Evolutionary conservation across 108 stramenopile species (phyloP).

Genomic region (Chaetoceros tenuissimus): DNA sequence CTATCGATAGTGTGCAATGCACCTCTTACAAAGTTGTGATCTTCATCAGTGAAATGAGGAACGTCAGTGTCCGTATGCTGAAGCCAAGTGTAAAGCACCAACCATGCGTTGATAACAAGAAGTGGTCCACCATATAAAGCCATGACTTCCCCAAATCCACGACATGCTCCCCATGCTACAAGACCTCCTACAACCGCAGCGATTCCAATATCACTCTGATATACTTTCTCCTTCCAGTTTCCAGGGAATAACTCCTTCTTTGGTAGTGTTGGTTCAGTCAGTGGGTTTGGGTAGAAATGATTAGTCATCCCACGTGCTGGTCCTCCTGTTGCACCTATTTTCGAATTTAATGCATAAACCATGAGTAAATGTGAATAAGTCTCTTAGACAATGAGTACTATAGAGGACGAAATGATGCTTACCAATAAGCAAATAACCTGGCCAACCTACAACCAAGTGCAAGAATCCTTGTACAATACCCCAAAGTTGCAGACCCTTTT

Average conservation of each 20-base stretch:
- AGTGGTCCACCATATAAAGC: conserved; percentile 88
- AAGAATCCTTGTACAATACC: conserved; percentile 61
- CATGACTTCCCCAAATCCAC: conserved; percentile 75
- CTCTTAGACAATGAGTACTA: too few species aligned
- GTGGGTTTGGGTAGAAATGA: conserved; percentile 57
- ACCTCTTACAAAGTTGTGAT: conserved; percentile 93
- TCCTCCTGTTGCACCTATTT: conserved; percentile 82
- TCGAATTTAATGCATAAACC: too few species aligned
- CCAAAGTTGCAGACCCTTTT: conserved; percentile 54
- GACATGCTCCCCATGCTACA: conserved; percentile 46
- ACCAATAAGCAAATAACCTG: conserved; percentile 74
- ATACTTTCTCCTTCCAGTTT: conserved; percentile 86
- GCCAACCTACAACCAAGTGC: conserved; percentile 79
- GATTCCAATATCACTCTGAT: conserved; percentile 82
- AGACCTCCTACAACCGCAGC: conserved; percentile 61
- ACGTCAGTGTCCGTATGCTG: conserved; percentile 97
- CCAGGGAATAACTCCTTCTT: conserved; percentile 84
- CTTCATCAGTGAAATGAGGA: conserved; percentile 87
- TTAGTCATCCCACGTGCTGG: conserved; percentile 64
- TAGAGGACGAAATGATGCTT: too few species aligned
- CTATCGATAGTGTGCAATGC: conserved; percentile 97
- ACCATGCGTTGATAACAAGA: conserved; percentile 91
- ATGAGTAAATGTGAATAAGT: too few species aligned
- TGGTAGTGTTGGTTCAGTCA: conserved; percentile 57
- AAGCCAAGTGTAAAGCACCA: conserved; percentile 98